phyloP scores from a whole-genome alignment of 345 rosid genomes.

The Jatropha curcas region DNA sequence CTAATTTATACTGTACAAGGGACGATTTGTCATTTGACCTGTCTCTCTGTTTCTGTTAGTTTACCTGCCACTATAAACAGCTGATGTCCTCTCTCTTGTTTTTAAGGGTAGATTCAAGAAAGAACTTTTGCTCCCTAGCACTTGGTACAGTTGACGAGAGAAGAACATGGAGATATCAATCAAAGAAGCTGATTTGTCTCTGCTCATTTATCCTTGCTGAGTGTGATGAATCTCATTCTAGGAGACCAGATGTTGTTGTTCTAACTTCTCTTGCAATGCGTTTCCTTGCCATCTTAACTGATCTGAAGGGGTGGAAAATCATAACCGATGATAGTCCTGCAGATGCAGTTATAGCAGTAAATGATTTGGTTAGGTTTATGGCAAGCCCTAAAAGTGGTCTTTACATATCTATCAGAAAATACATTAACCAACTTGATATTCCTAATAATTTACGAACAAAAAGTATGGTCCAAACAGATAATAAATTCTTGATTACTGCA shows the following conservation, averaged over 20 bases:
- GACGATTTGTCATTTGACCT: neutral
- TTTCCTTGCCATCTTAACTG: conserved; percentile 65
- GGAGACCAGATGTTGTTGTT: conserved; percentile 43
- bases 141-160: conserved; percentile 63
- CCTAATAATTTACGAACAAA: conserved; percentile 26
- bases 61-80: neutral
- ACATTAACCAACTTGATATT: conserved; percentile 51
- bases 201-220: conserved; percentile 63
- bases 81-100: conserved; percentile 19
- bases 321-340: conserved; percentile 33
- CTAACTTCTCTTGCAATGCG: conserved; percentile 66
- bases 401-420: conserved; percentile 61
- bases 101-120: conserved; percentile 56
- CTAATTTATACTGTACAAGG: neutral
- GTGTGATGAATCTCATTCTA: conserved; percentile 42
- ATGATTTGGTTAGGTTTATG: conserved; percentile 55
- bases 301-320: conserved; percentile 71
- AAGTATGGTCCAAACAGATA: conserved; percentile 48
- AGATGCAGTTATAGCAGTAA: conserved; percentile 60
- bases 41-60: neutral
- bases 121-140: conserved; percentile 65
- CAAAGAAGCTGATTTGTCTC: conserved; percentile 61
- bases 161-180: conserved; percentile 66
- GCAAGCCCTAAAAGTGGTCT: conserved; percentile 69
- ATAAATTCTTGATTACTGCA: conserved; percentile 71